Conservation (phyloP, 441 rosid species). For the Gossypium schwendimanii region DNA sequence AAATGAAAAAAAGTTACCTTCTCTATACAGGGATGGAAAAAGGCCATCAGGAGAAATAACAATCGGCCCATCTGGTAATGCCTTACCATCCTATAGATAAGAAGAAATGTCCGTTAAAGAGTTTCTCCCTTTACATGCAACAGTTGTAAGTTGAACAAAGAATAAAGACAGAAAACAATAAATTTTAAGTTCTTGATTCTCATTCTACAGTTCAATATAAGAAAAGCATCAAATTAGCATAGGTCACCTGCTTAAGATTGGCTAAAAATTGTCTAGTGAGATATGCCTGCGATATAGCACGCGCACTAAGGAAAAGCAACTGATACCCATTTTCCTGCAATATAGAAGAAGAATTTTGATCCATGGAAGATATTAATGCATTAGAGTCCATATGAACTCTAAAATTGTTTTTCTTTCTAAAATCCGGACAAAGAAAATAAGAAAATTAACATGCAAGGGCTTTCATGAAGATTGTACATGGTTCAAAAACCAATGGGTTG, state of each 20-base stretch:
- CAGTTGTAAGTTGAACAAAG: neutral
- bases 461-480: neutral
- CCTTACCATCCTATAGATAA: conserved; percentile 68
- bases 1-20: conserved; percentile 45
- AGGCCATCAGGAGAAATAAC: conserved; percentile 97
- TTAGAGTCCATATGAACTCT: neutral
- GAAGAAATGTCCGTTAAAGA: conserved; percentile 5
- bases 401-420: neutral
- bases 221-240: neutral
- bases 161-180: neutral
- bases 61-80: conserved; percentile 93
- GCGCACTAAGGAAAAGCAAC: conserved; percentile 88
- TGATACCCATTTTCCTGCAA: conserved; percentile 96
- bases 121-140: neutral
- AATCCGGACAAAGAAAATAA: neutral
- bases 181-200: conserved; percentile 2
- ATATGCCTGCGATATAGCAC: conserved; percentile 91
- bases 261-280: conserved; percentile 70
- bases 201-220: conserved; percentile 8
- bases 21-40: conserved; percentile 83
- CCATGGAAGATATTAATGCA: neutral
- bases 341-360: conserved; percentile 9
- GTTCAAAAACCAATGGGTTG: neutral
- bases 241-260: conserved; percentile 80
- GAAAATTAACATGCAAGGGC: neutral